Conservation (phyloP, 2,329 filamentous ascomycete genomes). For the Ophiostoma australiae region DNA sequence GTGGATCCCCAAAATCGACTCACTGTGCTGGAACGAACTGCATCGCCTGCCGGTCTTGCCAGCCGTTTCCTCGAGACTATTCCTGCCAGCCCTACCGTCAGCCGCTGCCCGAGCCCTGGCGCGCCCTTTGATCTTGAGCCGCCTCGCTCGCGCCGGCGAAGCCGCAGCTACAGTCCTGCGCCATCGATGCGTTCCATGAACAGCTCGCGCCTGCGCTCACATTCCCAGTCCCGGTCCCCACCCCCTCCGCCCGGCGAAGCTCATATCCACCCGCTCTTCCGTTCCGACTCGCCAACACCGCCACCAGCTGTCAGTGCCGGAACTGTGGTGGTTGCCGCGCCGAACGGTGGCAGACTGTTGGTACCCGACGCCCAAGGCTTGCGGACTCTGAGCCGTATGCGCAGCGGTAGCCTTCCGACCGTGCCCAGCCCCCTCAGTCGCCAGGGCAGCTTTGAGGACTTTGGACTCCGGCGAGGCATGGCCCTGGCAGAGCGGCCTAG, state of each 20-base stretch:
- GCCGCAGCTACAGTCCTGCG: slow-evolving; percentile 50
- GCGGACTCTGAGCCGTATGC: slow-evolving; percentile 49
- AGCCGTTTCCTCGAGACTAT: slow-evolving; percentile 64
- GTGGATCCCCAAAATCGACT: slow-evolving; percentile 60
- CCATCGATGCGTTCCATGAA: slow-evolving; percentile 30
- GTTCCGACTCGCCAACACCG: slow-evolving; percentile 64
- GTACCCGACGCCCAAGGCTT: slow-evolving; percentile 46
- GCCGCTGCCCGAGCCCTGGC: slow-evolving; percentile 57
- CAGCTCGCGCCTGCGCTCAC: slow-evolving; percentile 19
- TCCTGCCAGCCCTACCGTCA: slow-evolving; percentile 59
- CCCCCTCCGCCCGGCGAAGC: slow-evolving; percentile 47
- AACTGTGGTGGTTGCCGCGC: slow-evolving; percentile 66
- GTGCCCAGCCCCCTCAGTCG: slow-evolving; percentile 47
- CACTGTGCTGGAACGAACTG: slow-evolving; percentile 49
- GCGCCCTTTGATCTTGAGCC: slow-evolving; percentile 52
- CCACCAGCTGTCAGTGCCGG: slow-evolving; percentile 58
- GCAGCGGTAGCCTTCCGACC: slow-evolving; percentile 51
- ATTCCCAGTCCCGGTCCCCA: slow-evolving; percentile 28
- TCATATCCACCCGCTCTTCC: slow-evolving; percentile 73
- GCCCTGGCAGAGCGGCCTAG: slow-evolving; percentile 17
- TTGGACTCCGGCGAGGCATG: slow-evolving; percentile 29
- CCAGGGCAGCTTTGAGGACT: slow-evolving; percentile 48
- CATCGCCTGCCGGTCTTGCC: slow-evolving; percentile 36
- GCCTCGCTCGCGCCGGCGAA: slow-evolving; percentile 41
- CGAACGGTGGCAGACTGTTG: slow-evolving; percentile 62